Evolutionary conservation across 306 rosid genomes (phyloP).

Genomic region (Castanopsis chinensis): DNA sequence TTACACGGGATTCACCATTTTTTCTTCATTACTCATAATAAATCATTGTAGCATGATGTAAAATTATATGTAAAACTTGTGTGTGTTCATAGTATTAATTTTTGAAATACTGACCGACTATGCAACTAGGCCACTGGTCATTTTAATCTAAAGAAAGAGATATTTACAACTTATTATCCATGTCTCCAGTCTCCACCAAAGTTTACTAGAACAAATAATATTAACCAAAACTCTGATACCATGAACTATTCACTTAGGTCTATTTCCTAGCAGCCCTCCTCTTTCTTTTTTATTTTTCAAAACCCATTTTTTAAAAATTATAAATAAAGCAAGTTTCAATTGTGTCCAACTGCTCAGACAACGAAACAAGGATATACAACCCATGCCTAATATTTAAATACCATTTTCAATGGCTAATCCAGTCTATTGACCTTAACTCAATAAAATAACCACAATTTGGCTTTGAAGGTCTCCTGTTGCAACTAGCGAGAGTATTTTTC

Average conservation of each 20-base stretch:
- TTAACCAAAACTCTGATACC: neutral
- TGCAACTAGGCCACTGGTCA: too few relatives aligned
- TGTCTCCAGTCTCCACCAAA: neutral
- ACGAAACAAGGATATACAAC: neutral
- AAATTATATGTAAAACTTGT: too few relatives aligned
- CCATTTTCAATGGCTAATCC: constrained; percentile 23
- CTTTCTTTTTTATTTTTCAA: neutral
- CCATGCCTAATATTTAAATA: constrained; percentile 8
- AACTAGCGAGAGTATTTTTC: neutral
- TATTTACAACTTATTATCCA: neutral
- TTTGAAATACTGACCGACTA: neutral
- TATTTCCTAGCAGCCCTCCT: neutral
- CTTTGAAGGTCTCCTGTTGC: constrained; percentile 14
- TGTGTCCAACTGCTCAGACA: neutral
- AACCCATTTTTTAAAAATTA: neutral
- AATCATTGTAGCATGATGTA: too few relatives aligned
- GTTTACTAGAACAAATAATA: neutral
- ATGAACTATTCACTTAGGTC: neutral
- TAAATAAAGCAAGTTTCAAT: neutral
- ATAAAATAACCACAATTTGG: constrained; percentile 23
- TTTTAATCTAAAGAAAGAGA: neutral
- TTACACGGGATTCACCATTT: too few relatives aligned
- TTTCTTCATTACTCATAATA: too few relatives aligned
- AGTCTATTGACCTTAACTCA: constrained; percentile 27
- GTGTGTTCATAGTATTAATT: too few relatives aligned